A percentile compares a stretch with the other conserved stretches of the same genome.
phyloP scores from a whole-genome alignment of 345 rosid genomes.

The Gossypium raimondii region DNA sequence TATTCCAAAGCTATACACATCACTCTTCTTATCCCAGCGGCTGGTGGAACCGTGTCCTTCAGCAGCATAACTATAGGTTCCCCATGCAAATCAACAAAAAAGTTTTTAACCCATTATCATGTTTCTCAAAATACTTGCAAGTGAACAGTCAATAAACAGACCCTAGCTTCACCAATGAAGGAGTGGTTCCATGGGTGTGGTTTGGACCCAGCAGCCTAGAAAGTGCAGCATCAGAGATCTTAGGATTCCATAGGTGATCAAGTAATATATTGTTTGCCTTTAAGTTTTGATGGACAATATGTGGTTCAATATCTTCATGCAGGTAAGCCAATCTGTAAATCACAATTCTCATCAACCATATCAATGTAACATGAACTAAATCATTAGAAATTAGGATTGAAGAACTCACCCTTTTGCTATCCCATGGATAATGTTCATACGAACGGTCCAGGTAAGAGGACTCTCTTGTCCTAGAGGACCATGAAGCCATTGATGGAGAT shows the following conservation, averaged over 20 bases:
- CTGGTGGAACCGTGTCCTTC: conserved; percentile 25
- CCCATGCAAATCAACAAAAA: conserved; percentile 11
- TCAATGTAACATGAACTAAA: neutral
- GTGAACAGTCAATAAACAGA: conserved; percentile 9
- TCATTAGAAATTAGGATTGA: neutral
- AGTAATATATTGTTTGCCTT: conserved; percentile 66
- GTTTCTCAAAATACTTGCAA: neutral
- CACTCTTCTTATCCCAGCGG: conserved; percentile 34
- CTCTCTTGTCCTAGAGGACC: conserved; percentile 34
- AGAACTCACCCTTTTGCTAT: conserved; percentile 64
- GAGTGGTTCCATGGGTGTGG: conserved; percentile 15
- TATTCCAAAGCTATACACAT: conserved; percentile 63
- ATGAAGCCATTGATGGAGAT: conserved; percentile 76
- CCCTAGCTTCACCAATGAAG: conserved; percentile 29
- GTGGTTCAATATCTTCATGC: conserved; percentile 67
- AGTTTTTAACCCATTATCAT: neutral
- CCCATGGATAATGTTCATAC: conserved; percentile 67
- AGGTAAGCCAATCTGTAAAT: conserved; percentile 61
- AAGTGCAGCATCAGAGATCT: conserved; percentile 57
- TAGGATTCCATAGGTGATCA: conserved; percentile 72
- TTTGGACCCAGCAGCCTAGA: conserved; percentile 26
- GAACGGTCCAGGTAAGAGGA: conserved; percentile 51
- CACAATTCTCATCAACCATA: neutral
- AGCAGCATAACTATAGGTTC: conserved; percentile 27
- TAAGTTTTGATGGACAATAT: conserved; percentile 46